These are phyloP conservation scores for Crithidia brevicula DNA, from an alignment of 208 protist species.

Conservation along the genomic window DNA sequence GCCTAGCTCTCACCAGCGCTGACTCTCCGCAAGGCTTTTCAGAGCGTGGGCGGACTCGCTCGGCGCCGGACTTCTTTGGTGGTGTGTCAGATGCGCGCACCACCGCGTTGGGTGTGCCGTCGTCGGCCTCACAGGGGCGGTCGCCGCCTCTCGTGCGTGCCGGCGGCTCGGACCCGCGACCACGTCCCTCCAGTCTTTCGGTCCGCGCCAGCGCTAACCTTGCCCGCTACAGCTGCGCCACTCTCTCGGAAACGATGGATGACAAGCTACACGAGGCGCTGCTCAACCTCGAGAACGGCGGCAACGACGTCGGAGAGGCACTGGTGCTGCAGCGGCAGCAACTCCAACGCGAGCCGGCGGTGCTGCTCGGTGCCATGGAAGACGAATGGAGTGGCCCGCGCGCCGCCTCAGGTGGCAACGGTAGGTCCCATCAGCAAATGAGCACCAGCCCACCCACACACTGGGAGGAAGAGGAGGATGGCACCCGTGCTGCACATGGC, in stretches of 20 bases:
- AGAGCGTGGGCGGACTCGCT: conserved; percentile 2
- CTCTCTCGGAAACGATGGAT: conserved; percentile 69
- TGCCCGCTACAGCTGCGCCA: conserved; percentile 17
- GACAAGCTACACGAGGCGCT: conserved; percentile 64
- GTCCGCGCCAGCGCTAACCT: neutral
- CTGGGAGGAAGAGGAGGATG: neutral
- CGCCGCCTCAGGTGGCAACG: neutral
- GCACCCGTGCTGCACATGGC: too few species aligned
- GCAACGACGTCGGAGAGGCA: conserved; percentile 6
- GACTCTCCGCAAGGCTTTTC: neutral
- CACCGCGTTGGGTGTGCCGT: neutral
- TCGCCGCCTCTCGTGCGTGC: neutral
- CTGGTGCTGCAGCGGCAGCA: conserved; percentile 18
- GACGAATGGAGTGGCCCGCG: conserved; percentile 19
- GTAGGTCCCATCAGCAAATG: neutral
- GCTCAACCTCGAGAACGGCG: conserved; percentile 50
- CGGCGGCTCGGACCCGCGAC: neutral
- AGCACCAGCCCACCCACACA: neutral
- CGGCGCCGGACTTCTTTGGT: neutral
- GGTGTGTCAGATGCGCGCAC: neutral
- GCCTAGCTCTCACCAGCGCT: neutral
- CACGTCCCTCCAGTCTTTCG: neutral
- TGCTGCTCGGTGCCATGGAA: conserved; percentile 14
- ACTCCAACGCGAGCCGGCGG: neutral
- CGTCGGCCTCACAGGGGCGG: neutral